phyloP scores from a whole-genome alignment of 345 rosid genomes.

The Murraya koenigii region DNA sequence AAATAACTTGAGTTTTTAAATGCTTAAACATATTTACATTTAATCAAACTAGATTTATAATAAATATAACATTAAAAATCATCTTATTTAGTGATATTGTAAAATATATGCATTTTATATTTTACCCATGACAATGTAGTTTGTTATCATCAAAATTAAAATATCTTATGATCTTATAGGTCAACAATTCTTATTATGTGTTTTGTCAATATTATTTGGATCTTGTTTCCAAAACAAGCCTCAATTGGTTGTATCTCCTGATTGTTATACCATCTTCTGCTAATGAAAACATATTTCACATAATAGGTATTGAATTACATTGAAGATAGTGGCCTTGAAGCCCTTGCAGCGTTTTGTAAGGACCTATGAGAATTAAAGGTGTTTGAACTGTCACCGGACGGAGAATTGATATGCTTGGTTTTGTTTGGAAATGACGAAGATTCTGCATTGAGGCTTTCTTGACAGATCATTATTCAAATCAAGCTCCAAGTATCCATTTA shows the following conservation, averaged over 20 bases:
- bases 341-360: slow-evolving; percentile 68
- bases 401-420: slow-evolving; percentile 72
- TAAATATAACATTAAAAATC: too few species aligned
- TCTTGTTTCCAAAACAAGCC: background rate
- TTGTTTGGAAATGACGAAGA: slow-evolving; percentile 78
- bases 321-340: slow-evolving; percentile 84
- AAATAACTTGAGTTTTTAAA: too few species aligned
- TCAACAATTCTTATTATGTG: too few species aligned
- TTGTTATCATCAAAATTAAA: too few species aligned
- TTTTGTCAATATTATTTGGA: background rate
- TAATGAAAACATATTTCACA: slow-evolving; percentile 15
- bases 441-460: slow-evolving; percentile 39
- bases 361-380: slow-evolving; percentile 82
- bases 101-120: too few species aligned
- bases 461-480: slow-evolving; percentile 15
- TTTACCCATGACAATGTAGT: too few species aligned
- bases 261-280: slow-evolving; percentile 4
- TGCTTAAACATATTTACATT: too few species aligned
- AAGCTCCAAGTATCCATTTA: background rate
- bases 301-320: slow-evolving; percentile 82
- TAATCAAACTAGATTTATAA: too few species aligned
- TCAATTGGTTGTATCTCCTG: slow-evolving; percentile 5
- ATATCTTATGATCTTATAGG: too few species aligned
- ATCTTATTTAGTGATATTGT: too few species aligned
- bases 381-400: slow-evolving; percentile 80